Conservation (phyloP, 352 stramenopile species). For the Globisporangium splendens region DNA sequence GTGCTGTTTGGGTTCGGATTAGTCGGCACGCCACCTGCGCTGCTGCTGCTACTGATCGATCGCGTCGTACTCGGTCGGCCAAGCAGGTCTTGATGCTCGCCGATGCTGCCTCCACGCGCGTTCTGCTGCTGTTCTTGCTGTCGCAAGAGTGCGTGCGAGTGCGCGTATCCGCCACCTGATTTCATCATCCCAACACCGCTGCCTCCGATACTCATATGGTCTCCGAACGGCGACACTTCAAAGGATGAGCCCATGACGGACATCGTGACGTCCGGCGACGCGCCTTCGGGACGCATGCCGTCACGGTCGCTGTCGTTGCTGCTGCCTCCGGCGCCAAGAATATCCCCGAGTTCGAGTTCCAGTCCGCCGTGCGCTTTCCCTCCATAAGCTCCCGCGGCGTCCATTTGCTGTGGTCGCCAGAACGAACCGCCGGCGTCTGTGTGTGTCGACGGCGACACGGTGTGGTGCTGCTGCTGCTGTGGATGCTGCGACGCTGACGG, state of each 20-base stretch:
- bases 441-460: not conserved
- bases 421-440: conserved; percentile 4
- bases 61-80: conserved; percentile 1
- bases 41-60: conserved; percentile 5
- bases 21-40: not conserved
- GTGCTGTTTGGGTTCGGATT: conserved; percentile 7
- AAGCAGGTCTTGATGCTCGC: not conserved
- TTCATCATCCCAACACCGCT: conserved; percentile 1
- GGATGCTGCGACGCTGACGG: conserved; percentile 16
- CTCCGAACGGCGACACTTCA: conserved; percentile 32
- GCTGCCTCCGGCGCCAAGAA: conserved; percentile 19
- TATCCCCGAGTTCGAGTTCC: conserved; percentile 40
- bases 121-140: conserved; percentile 7
- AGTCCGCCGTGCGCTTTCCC: conserved; percentile 17
- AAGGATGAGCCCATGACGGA: conserved; percentile 31
- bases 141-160: conserved; percentile 6
- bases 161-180: conserved; percentile 3
- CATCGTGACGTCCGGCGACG: conserved; percentile 9
- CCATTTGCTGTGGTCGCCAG: conserved; percentile 12
- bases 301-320: conserved; percentile 8
- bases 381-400: conserved; percentile 4
- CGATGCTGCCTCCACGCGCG: not conserved
- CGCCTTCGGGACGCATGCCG: not conserved
- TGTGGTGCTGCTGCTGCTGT: conserved; percentile 8
- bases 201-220: conserved; percentile 17